phyloP scores from a whole-genome alignment of 1,284 basidiomycete species.

The Ganoderma meredithae region DNA sequence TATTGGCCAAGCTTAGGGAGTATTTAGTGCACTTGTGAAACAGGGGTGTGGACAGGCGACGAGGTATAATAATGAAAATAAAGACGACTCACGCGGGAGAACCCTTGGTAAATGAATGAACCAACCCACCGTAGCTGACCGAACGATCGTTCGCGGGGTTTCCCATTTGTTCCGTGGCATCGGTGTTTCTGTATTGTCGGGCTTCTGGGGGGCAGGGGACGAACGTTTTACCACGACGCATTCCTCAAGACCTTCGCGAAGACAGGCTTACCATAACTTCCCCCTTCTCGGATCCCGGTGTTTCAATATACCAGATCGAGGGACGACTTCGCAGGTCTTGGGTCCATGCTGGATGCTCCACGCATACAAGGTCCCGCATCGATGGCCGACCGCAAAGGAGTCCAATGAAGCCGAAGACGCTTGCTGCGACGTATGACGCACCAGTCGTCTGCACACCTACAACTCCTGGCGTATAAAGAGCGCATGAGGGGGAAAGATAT shows the following conservation, averaged over 20 bases:
- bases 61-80: background rate
- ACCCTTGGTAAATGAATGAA: background rate
- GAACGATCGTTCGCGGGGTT: background rate
- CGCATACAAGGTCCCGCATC: background rate
- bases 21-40: background rate
- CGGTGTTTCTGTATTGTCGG: background rate
- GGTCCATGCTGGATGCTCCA: background rate
- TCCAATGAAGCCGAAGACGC: slow-evolving; percentile 20
- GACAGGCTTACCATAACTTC: background rate
- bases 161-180: background rate
- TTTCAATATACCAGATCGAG: background rate
- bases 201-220: background rate
- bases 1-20: too few species aligned
- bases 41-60: background rate
- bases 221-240: background rate
- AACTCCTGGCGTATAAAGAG: slow-evolving; percentile 15
- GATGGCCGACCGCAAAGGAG: slow-evolving; percentile 9
- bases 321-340: background rate
- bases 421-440: slow-evolving; percentile 23
- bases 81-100: background rate
- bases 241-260: slow-evolving; percentile 4
- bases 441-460: slow-evolving; percentile 1
- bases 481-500: background rate
- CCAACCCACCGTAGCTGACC: background rate
- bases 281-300: background rate